Evolutionary conservation across 306 rosid species (phyloP).

Genomic region (Prunus campanulata): DNA sequence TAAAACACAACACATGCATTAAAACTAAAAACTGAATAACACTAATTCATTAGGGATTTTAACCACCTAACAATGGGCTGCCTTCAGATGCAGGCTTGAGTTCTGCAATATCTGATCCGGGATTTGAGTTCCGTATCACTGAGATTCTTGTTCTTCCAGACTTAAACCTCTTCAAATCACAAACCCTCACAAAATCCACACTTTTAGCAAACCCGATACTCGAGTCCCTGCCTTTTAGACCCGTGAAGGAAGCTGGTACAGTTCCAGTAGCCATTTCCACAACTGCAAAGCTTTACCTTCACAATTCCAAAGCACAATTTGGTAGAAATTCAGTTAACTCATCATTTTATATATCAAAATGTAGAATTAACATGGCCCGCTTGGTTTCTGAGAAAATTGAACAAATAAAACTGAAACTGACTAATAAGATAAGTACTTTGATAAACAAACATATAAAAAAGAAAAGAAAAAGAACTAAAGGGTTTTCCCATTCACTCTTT

Average conservation of each 20-base stretch:
- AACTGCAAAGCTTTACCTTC: conserved; percentile 32
- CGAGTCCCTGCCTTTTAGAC: conserved; percentile 58
- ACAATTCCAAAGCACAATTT: conserved; percentile 28
- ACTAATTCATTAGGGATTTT: neutral
- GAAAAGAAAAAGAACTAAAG: neutral
- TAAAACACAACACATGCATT: neutral
- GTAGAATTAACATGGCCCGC: neutral
- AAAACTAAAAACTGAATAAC: conserved; percentile 1
- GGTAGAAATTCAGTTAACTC: conserved; percentile 3
- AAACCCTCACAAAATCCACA: conserved; percentile 69
- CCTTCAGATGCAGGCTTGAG: conserved; percentile 85
- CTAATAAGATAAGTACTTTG: neutral
- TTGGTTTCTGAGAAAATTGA: conserved; percentile 7
- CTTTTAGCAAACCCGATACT: conserved; percentile 68
- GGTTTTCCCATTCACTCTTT: neutral
- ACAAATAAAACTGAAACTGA: neutral
- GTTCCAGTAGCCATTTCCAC: conserved; percentile 71
- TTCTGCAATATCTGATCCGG: conserved; percentile 70
- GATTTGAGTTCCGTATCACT: conserved; percentile 64
- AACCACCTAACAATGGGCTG: conserved; percentile 79
- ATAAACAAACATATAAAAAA: neutral
- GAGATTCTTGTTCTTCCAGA: conserved; percentile 56
- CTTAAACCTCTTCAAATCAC: conserved; percentile 54
- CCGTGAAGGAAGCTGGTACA: conserved; percentile 62
- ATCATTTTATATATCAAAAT: neutral